Evolutionary conservation across 2,329 filamentous ascomycete species (phyloP), one percentile per base, ranked within the genome.

Genomic region (Fusarium robinianum): DNA sequence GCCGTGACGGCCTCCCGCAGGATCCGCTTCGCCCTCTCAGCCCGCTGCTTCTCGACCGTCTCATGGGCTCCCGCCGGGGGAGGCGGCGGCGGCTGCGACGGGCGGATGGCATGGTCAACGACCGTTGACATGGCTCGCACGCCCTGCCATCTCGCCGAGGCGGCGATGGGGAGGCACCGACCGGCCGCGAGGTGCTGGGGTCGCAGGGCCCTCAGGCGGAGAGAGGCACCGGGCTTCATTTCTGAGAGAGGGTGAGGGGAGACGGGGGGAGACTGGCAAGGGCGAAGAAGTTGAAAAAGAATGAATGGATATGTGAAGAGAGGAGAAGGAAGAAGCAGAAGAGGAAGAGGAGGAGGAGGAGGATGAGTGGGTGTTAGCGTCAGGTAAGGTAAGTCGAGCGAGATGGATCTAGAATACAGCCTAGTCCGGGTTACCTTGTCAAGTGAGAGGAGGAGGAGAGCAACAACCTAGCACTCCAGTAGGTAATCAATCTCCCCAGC

Each of bases 1-100:
- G 85, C 83, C 30, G 77, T 73, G 15, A 87, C 74, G 7, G 87
- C 86, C 55, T 71, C 66, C 6, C 61, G 67, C 23, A 79, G 53
- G 15, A 75, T 67, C 37, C 64, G 53, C 35, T 53, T 60, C 17
- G 56, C 64, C 46, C 57, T 53, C 34, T 63, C 58, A 8, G 37
- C 29, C 25, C 56, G 46, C 51, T 60, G 51, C 37, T 57, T 49
- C 36, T 61, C 61, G 22, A 51, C 38, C 32, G 32, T 41, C 29
- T 61, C 58, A 11, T 57, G 47, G 3, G 41, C 31, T 24, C 43
- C 49, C 3, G 53, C 34, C 5, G 56, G 56, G 5, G 57, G 49
- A 41, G 56, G 56, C 1, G 58, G 56, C 1, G 58, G 58, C 3
- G 58, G 54, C 31, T 58, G 56, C 5, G 58, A 56, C 23, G 56